Conservation (phyloP, 345 rosid species). For the Brassica napus region DNA sequence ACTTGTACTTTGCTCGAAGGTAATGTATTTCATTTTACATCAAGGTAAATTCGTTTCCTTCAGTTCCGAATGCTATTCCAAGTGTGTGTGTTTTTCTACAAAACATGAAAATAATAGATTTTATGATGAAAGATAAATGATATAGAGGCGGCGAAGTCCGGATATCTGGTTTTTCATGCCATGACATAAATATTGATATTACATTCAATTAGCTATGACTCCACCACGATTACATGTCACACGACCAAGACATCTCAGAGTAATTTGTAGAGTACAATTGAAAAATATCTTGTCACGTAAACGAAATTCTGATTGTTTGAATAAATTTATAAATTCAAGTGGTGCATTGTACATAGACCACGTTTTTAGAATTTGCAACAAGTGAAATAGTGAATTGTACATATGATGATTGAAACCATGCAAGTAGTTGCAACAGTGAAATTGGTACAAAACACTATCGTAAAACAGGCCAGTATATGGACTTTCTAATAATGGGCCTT, state of each 20-base stretch:
- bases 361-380: background rate
- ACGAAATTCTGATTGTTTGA: background rate
- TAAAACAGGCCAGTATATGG: background rate
- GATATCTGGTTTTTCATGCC: conserved; percentile 17
- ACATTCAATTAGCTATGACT: background rate
- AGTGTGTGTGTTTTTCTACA: background rate
- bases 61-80: background rate
- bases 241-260: background rate
- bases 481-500: conserved; percentile 12
- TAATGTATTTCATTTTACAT: background rate
- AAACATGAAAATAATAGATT: background rate
- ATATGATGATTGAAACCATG: background rate
- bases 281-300: background rate
- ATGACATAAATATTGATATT: background rate
- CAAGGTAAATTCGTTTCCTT: background rate
- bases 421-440: background rate
- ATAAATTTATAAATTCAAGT: background rate
- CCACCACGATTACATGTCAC: conserved; percentile 12
- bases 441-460: background rate
- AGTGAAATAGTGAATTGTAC: background rate
- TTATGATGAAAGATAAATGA: background rate
- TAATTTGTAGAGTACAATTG: background rate
- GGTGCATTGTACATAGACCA: background rate
- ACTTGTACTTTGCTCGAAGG: background rate
- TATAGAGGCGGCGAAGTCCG: background rate